phyloP scores from a whole-genome alignment of 148 eudicot genomes.

The Euryodendron excelsum region DNA sequence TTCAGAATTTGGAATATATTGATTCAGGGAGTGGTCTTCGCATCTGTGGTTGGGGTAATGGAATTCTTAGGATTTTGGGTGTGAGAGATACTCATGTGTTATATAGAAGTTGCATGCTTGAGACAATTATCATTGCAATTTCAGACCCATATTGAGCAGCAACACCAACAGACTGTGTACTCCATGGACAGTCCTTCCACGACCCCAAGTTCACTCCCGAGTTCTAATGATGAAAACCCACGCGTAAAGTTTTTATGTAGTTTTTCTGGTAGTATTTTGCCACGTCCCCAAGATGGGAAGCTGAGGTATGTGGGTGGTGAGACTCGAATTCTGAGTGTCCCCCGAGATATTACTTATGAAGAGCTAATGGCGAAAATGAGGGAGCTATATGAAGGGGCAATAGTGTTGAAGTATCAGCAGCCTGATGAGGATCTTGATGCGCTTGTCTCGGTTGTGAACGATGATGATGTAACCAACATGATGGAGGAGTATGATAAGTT shows the following conservation, averaged over 20 bases:
- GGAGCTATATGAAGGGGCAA: constrained; percentile 71
- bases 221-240: constrained; percentile 49
- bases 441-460: constrained; percentile 94
- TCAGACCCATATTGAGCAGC: constrained; percentile 24
- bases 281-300: constrained; percentile 92
- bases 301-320: constrained; percentile 96
- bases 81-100: constrained; percentile 26
- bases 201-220: constrained; percentile 29
- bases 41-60: constrained; percentile 1
- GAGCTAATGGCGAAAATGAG: constrained; percentile 81
- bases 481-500: constrained; percentile 99
- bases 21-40: not conserved
- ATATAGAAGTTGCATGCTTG: constrained; percentile 22
- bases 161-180: constrained; percentile 23
- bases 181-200: constrained; percentile 49
- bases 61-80: not conserved
- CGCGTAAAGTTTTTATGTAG: constrained; percentile 88
- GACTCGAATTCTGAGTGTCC: constrained; percentile 73
- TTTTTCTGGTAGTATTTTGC: constrained; percentile 81
- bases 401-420: constrained; percentile 87
- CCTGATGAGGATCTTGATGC: constrained; percentile 99
- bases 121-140: constrained; percentile 20
- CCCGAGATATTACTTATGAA: constrained; percentile 57
- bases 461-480: constrained; percentile 94
- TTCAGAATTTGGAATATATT: not conserved